Evolutionary conservation across 768 basidiomycete species (phyloP).

Genomic region (Mycena crocata): DNA sequence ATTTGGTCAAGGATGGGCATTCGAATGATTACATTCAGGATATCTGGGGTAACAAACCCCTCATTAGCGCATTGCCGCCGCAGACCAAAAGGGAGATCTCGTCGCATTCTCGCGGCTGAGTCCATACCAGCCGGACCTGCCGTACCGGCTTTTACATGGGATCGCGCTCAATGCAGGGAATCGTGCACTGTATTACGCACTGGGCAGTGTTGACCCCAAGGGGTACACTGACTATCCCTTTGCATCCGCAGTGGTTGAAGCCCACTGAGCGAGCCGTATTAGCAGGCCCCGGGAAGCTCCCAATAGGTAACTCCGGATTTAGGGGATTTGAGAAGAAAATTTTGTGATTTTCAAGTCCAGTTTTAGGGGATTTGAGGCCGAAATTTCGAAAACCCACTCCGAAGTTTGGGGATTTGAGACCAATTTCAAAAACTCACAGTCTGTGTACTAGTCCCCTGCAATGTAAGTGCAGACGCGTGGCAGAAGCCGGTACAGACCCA

Average conservation of each 20-base stretch:
- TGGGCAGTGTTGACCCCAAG: conserved; percentile 35
- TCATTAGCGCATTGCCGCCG: conserved; percentile 37
- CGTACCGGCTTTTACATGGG: conserved; percentile 42
- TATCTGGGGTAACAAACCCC: not conserved
- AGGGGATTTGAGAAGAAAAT: too few relatives aligned
- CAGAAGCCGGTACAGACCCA: too few relatives aligned
- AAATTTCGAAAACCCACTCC: too few relatives aligned
- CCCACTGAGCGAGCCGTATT: too few relatives aligned
- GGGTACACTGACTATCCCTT: conserved; percentile 49
- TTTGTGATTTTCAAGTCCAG: too few relatives aligned
- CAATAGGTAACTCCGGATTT: too few relatives aligned
- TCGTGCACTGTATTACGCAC: conserved; percentile 42
- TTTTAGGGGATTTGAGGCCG: too few relatives aligned
- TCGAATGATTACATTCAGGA: conserved; percentile 40
- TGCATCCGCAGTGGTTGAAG: conserved; percentile 13
- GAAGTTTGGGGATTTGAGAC: too few relatives aligned
- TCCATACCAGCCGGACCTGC: conserved; percentile 46
- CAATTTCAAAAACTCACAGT: too few relatives aligned
- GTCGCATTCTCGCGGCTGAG: not conserved
- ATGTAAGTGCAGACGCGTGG: too few relatives aligned
- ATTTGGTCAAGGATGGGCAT: conserved; percentile 3
- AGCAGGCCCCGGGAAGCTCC: too few relatives aligned
- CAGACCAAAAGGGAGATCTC: conserved; percentile 51
- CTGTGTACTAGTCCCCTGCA: too few relatives aligned
- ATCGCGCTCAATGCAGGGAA: conserved; percentile 41